These are phyloP conservation scores for Arthrinium phaeospermum DNA, from an alignment of 2,329 filamentous ascomycete genomes.

Conservation along the genomic window DNA sequence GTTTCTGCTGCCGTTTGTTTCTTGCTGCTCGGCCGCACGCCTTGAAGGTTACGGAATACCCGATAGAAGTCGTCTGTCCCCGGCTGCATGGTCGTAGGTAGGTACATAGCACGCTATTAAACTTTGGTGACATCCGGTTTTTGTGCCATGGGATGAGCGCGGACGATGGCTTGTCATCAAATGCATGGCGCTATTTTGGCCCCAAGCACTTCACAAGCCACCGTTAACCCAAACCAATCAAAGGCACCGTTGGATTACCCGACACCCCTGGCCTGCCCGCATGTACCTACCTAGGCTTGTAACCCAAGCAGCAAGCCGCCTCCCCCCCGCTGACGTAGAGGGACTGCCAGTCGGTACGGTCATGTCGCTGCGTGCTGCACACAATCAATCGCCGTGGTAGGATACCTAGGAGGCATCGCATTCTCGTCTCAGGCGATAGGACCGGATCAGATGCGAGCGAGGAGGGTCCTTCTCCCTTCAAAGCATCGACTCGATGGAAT, in stretches of 20 bases:
- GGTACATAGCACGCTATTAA: not conserved
- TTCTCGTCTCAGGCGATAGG: not conserved
- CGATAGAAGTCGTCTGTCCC: not conserved
- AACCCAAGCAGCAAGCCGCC: not conserved
- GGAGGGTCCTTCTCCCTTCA: not conserved
- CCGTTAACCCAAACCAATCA: not conserved
- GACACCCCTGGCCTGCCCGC: not conserved
- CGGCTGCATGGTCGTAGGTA: not conserved
- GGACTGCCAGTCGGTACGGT: not conserved
- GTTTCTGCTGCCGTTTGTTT: not conserved
- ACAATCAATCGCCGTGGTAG: not conserved
- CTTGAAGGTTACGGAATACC: not conserved
- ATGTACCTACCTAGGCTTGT: not conserved
- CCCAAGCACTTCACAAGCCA: conserved; percentile 1
- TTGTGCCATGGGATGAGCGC: not conserved
- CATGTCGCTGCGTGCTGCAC: not conserved
- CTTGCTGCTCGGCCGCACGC: too few relatives aligned
- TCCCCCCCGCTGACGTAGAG: conserved; percentile 10
- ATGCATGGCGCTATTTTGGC: not conserved
- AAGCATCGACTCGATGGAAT: not conserved
- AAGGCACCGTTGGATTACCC: not conserved
- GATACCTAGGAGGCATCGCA: not conserved
- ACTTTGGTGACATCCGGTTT: conserved; percentile 11
- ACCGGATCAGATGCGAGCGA: not conserved
- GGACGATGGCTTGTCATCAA: not conserved